Evolutionary conservation across 2,329 filamentous ascomycete genomes (phyloP), one percentile per base, ranked within the genome.

Genomic region (Cryphonectria carpinicola): DNA sequence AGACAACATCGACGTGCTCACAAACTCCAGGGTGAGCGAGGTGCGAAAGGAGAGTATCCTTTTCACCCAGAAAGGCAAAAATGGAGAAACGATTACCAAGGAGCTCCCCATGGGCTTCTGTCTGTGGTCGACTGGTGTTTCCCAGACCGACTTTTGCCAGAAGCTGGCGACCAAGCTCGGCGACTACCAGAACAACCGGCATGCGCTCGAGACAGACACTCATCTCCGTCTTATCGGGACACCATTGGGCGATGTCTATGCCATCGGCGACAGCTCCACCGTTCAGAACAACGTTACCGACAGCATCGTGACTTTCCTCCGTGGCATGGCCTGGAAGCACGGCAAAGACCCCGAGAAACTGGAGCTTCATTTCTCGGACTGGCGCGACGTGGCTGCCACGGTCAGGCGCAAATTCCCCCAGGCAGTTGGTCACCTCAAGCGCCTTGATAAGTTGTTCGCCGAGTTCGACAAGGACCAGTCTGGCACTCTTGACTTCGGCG

Each of bases 251-350:
- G 95, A 98, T 72, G 94, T 99, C 32, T 99, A 99, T 78, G 95
- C 95, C 64, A 94, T 99, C 73, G 96, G 96, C 19, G 96, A 99
- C 82, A 98, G 96, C 82, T 87, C 93, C 8, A 99, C 97, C 0
- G 95, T 99, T 0, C 97, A 99, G 79, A 99, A 99, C 84, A 99
- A 99, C 76, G 86, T 98, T 1, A 93, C 95, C 3, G 93, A 97
- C 78, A 92, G 98, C 82, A 91, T 99, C 76, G 87, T 98, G 64
- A 92, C 89, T 28, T 99, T 98, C 82, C 87, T 99, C 14, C 94
- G 94, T 72, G 93, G 90, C 22, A 86, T 97, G 2, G 94, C 96
- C 13, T 98, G 93, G 90, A 95, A 97, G 81, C 93, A 92, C 74
- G 95, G 95, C 79, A 92, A 92, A 77, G 93, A 98, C 76, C 95